These are phyloP conservation scores for Jacaranda copaia DNA, from an alignment of 257 asterid genomes.

Conservation along the genomic window DNA sequence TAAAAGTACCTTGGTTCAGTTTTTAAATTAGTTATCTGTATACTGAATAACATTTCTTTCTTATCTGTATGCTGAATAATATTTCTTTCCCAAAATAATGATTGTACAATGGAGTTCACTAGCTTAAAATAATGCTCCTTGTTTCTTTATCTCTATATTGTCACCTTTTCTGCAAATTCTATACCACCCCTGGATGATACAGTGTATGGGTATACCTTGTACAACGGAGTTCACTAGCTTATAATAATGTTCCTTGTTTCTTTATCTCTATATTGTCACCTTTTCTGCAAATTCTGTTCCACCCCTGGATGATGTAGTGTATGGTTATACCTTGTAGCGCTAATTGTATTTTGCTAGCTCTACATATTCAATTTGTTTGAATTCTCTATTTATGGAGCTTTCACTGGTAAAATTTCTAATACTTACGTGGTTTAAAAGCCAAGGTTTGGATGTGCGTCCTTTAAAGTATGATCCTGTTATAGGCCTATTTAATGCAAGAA, in stretches of 20 bases:
- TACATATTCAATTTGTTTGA: background rate
- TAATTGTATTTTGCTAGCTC: background rate
- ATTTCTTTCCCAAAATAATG: conserved; percentile 7
- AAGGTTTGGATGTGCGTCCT: too few species aligned
- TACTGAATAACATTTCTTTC: background rate
- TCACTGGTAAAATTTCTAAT: too few species aligned
- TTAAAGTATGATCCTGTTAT: too few species aligned
- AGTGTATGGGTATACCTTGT: background rate
- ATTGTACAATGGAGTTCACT: background rate
- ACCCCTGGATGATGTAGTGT: background rate
- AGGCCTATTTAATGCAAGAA: too few species aligned
- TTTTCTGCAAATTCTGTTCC: background rate
- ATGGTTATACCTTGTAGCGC: too few species aligned
- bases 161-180: background rate
- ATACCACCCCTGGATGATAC: background rate
- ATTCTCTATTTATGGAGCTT: background rate
- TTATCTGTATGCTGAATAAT: background rate
- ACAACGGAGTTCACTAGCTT: background rate
- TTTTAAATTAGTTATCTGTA: background rate
- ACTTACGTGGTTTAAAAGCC: too few species aligned
- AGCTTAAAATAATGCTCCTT: background rate
- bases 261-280: background rate
- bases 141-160: background rate
- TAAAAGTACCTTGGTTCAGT: background rate
- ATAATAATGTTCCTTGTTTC: background rate